Conservation (phyloP, 225 moss, liverwort and hornwort genomes). For the Pseudoscleropodium purum region DNA sequence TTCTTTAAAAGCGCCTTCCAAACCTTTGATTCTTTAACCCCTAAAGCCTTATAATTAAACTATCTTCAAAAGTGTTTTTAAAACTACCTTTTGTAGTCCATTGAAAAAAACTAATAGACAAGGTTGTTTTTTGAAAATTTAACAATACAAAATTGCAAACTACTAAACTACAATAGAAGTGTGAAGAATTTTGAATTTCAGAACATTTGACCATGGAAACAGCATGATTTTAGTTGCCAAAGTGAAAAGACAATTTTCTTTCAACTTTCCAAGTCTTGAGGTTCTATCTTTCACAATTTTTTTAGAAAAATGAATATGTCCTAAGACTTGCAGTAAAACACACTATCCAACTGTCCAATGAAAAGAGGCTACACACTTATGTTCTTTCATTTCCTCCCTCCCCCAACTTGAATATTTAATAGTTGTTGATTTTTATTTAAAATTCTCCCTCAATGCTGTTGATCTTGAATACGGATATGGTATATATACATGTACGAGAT, state of each 20-base stretch:
- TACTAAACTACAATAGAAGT: not conserved
- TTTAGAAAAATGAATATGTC: not conserved
- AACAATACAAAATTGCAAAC: not conserved
- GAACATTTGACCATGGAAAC: too few species aligned
- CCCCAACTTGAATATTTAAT: too few species aligned
- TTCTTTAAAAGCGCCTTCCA: not conserved
- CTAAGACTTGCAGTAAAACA: not conserved
- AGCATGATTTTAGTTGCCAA: not conserved
- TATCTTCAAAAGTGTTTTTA: not conserved
- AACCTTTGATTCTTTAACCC: rapidly evolving
- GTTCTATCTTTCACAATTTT: too few species aligned
- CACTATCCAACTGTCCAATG: too few species aligned
- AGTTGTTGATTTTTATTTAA: too few species aligned
- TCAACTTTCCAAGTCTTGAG: rapidly evolving
- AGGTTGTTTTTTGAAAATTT: not conserved
- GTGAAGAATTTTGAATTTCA: not conserved
- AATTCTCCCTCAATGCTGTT: too few species aligned
- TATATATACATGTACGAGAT: too few species aligned
- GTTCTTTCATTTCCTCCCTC: too few species aligned
- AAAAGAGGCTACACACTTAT: too few species aligned
- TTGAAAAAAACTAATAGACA: not conserved
- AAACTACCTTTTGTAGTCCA: not conserved
- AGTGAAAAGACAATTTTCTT: not conserved
- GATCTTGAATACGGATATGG: too few species aligned
- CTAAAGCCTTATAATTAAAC: too few species aligned